phyloP scores from a whole-genome alignment of 2,329 filamentous ascomycete species.

The Calycina herbarum region DNA sequence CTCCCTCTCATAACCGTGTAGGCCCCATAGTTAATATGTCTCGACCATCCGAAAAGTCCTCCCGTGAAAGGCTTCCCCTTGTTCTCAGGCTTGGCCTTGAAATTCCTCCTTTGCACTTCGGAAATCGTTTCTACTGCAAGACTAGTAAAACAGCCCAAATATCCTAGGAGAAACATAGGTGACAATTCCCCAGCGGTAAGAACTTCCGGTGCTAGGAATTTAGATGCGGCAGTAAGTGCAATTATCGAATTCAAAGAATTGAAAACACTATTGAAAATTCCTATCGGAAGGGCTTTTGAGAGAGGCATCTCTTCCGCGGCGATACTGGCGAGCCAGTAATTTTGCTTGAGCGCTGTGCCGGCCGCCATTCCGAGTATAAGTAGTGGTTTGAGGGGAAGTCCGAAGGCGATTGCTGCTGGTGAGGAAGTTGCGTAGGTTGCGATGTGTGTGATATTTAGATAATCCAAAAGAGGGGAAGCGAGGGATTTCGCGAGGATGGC shows the following conservation, averaged over 20 bases:
- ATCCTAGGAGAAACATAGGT: conserved; percentile 46
- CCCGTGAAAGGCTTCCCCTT: conserved; percentile 52
- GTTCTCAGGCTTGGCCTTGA: conserved; percentile 52
- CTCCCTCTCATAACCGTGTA: conserved; percentile 52
- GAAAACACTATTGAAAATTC: conserved; percentile 52
- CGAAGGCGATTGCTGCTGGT: conserved; percentile 44
- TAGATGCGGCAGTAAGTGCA: too few species aligned
- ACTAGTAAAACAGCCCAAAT: conserved; percentile 53
- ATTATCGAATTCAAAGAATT: too few species aligned
- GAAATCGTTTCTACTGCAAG: conserved; percentile 51
- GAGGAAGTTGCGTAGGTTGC: conserved; percentile 37
- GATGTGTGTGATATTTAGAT: conserved; percentile 44
- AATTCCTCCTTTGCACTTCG: conserved; percentile 56
- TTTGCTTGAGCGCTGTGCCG: conserved; percentile 50
- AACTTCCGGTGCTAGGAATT: too few species aligned
- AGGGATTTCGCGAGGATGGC: conserved; percentile 50
- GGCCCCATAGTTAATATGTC: conserved; percentile 55
- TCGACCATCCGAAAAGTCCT: conserved; percentile 49
- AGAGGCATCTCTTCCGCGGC: conserved; percentile 52
- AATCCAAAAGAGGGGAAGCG: conserved; percentile 45
- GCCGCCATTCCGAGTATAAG: conserved; percentile 30
- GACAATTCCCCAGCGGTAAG: conserved; percentile 33
- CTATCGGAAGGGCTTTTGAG: conserved; percentile 44
- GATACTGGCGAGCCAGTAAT: conserved; percentile 51
- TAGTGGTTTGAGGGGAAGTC: conserved; percentile 50